Base-by-base conservation (phyloP, 2,329 filamentous ascomycete genomes). In the Drechslera avenae region DNA sequence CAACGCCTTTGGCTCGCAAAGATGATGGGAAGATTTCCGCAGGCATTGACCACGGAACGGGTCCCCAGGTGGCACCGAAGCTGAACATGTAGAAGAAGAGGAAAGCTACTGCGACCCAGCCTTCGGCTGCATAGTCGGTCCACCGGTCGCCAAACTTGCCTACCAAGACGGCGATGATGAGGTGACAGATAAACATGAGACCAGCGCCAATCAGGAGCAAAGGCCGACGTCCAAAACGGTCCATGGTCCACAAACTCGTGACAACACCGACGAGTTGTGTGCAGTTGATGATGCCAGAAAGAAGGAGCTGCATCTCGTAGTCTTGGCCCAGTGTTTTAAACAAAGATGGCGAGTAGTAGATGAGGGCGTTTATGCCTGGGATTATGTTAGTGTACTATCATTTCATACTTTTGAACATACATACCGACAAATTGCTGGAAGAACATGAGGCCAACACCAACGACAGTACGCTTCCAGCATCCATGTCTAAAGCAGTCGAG, bases 21-120 rank as follows among this genome's bases (percentile, higher is more conserved):
- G 78, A 79, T 1, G 79, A 81, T 0, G 84, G 83, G 35, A 88
- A 88, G n/a, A 90, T 84, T 54, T 90, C 83, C 23, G 79, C 76
- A 0, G 72, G 69, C 66, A 80, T 68, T 3, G 73, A 76, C 79
- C 76, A 81, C 1, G 73, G 76, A 0, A 82, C 75, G 2, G 80
- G 79, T 0, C 80, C 81, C 81, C 83, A 87, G 0, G 79, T 79
- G 0, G 78, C 80, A 2, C 83, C 83, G 59, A 89, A 89, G 2
- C 79, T 77, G 17, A 86, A 71, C 66, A 88, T 83, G 63, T 86
- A 87, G 35, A 86, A 77, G 39, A 86, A 76, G n/a, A 85, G 73
- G 56, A 85, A 81, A 0, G 81, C 80, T 1, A 85, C 79, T n/a
- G 76, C 78, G 12, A 74, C 72, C 82, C 82, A 84, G 6, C 83